Evolutionary conservation across 805 yeast species (phyloP), one percentile per base, ranked within the genome.

Genomic region (Kluyveromyces nonfermentans): DNA sequence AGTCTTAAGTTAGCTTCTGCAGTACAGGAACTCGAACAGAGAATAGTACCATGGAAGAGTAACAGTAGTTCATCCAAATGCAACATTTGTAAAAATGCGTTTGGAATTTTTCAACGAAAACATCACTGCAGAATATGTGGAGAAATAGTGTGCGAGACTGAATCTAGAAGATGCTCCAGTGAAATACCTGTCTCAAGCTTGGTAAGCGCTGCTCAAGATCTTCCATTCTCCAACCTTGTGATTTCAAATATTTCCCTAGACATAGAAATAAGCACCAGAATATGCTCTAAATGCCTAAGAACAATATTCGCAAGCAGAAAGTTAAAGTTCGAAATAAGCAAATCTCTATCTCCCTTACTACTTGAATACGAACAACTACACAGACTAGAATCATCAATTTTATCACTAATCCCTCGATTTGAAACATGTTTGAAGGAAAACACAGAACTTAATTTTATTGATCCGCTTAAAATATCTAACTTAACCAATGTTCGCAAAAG

Each of bases 71-170:
- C 72, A 0, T 52, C 65, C 0, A 64, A 68, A 43, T 90, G 98
- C 58, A 68, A 73, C 7, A 65, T 84, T 7, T 90, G 98, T 54
- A 60, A 67, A 12, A 67, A 70, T 10, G 54, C 56, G 25, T 93
- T 87, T 59, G 68, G 73, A 9, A 63, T 83, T 36, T 57, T 77
- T 0, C 52, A 74, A 19, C 67, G 97, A 41, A 85, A 82, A 50
- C 97, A 93, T 59, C 98, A 90, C 60, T 93, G 98, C 61, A 68
- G 97, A 32, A 61, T 88, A 20, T 90, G 98, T 67, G 97, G 97
- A 0, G 56, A 63, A 21, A 76, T 84, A 1, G 85, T 87, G 0
- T 90, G 97, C 64, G 94, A 82, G 20, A 81, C 80, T 50, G 52
- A 60, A 41, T 64, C 47, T 40, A 73, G 69, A 7, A 80, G 68